Base-by-base conservation (phyloP, 176 grass and related monocot species). In the Chloris gayana region DNA sequence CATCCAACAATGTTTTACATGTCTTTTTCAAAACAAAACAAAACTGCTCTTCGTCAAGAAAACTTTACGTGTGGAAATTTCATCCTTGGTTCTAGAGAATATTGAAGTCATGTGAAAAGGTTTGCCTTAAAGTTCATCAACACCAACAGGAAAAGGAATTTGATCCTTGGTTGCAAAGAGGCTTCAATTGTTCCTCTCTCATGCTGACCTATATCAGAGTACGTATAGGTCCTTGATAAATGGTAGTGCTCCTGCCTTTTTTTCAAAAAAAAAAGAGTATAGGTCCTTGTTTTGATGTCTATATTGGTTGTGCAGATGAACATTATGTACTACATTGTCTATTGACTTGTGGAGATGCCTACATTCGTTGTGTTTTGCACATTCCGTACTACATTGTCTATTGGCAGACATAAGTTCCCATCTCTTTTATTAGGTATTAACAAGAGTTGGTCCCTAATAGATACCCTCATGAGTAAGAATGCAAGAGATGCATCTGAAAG, bases 351-450 rank as follows among this genome's bases (percentile, higher is more conserved):
- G n/a, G n/a, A n/a, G n/a, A n/a, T n/a, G 68, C 32, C 19, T 56
- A 46, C 69, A 74, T 80, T 27, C 3, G 21, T n/a, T 66, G 26
- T 39, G 30, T 2, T 46, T 60, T 18, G 77, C 75, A 63, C 81
- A 74, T 57, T 27, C 61, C 72, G 44, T 33, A 84, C 70, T 26
- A 24, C 27, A 33, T 69, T 1, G 13, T 69, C 75, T 34, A 75
- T 63, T 39, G 76, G 50, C 64, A 64, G 81, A 38, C 82, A 71
- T 44, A 35, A 85, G 82, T 71, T 70, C 22, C 75, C 72, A 76
- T 89, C 82, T 24, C 51, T 51, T 27, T 76, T 76, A 41, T 58
- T 41, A n/a, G 54, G 8, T 77, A 68, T 45, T 82, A 64, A 44
- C 42, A 64, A 44, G 51, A 78, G 21, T 44, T 82, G 67, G 34